These are phyloP conservation scores for Corrigiola litoralis DNA, from an alignment of 179 eudicot genomes.

Conservation along the genomic window DNA sequence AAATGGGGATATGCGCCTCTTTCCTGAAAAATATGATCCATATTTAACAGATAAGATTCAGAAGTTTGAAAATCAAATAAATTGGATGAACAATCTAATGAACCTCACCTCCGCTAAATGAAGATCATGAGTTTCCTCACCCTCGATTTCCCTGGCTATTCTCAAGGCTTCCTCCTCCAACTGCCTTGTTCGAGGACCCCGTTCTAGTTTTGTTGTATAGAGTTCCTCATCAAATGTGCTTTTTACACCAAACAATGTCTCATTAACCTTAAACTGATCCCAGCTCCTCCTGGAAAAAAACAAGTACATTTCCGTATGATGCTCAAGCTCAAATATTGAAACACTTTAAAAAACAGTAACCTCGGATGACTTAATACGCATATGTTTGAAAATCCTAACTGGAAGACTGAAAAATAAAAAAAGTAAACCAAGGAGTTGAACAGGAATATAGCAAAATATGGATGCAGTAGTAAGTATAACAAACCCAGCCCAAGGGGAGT, in stretches of 20 bases:
- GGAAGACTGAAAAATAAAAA: not conserved
- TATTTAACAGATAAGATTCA: not conserved
- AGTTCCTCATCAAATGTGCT: slow-evolving; percentile 96
- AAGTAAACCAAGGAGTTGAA: not conserved
- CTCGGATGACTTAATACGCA: too few species aligned
- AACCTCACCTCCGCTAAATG: slow-evolving; percentile 91
- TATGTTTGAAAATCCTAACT: not conserved
- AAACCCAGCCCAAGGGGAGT: slow-evolving; percentile 75
- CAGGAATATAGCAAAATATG: not conserved
- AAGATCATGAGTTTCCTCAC: slow-evolving; percentile 87
- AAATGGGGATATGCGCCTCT: slow-evolving; percentile 61
- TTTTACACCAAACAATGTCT: slow-evolving; percentile 82
- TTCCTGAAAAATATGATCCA: slow-evolving; percentile 42
- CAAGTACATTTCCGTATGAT: slow-evolving; percentile 4
- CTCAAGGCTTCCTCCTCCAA: slow-evolving; percentile 75
- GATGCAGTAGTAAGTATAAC: slow-evolving; percentile 22
- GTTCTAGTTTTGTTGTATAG: slow-evolving; percentile 90
- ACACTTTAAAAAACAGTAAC: too few species aligned
- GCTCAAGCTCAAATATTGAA: not conserved
- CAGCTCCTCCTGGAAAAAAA: slow-evolving; percentile 53
- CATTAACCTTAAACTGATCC: slow-evolving; percentile 95
- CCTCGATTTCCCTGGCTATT: slow-evolving; percentile 96
- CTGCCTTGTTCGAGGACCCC: slow-evolving; percentile 84
- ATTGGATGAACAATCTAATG: not conserved
- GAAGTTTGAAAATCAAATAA: not conserved